A percentile compares a stretch with the other conserved stretches of the same genome.
Conservation (phyloP, 2,329 filamentous ascomycete species). For the Arachnomyces sp. region DNA sequence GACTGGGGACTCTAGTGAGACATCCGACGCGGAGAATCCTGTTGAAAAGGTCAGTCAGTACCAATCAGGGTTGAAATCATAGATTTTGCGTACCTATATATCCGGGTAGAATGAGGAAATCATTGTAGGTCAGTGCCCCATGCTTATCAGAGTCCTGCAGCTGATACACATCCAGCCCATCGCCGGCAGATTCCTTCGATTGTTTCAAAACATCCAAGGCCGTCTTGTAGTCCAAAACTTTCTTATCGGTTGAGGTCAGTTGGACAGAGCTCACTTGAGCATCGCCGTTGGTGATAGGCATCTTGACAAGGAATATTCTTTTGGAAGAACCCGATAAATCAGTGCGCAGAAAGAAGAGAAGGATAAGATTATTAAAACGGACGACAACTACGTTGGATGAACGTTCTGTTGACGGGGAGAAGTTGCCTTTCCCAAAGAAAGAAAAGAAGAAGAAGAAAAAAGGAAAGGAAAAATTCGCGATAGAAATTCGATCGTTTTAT, state of each 20-base stretch:
- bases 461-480: conserved; percentile 8
- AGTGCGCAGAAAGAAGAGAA: conserved; percentile 13
- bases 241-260: conserved; percentile 34
- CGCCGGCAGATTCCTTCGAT: conserved; percentile 59
- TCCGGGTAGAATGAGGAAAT: conserved; percentile 92
- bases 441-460: conserved; percentile 37
- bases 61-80: conserved; percentile 6
- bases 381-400: conserved; percentile 34
- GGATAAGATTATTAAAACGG: conserved; percentile 28
- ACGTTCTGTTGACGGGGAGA: conserved; percentile 53
- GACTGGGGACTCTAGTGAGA: conserved; percentile 79
- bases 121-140: conserved; percentile 96
- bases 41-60: conserved; percentile 6
- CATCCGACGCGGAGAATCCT: conserved; percentile 86
- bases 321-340: conserved; percentile 21
- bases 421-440: conserved; percentile 51
- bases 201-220: conserved; percentile 71
- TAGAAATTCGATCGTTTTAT: conserved; percentile 2
- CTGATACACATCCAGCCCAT: conserved; percentile 81
- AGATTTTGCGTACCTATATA: conserved; percentile 64
- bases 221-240: conserved; percentile 64
- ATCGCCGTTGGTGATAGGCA: conserved; percentile 66
- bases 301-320: conserved; percentile 46
- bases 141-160: conserved; percentile 86
- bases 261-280: conserved; percentile 44